Base-by-base conservation (phyloP, 345 rosid species). In the Gossypium sturtianum region DNA sequence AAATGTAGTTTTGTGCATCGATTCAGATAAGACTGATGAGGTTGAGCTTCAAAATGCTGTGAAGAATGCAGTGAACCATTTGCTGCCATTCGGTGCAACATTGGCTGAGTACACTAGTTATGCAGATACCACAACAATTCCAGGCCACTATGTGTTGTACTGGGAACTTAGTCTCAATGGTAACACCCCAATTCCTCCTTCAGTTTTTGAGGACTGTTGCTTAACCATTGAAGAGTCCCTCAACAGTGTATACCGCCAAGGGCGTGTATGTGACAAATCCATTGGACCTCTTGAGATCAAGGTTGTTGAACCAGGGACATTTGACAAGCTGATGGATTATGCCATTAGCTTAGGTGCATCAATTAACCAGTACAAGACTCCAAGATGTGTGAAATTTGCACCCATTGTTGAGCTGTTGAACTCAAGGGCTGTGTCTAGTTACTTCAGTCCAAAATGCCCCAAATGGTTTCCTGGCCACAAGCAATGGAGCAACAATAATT, bases 301-400 rank as follows among this genome's bases (percentile, higher is more conserved):
- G 88, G 78, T 94, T 29, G 98, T 92, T 43, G 97, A 89, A 84
- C 52, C 83, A 70, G 98, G 98, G 76, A 94, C 97, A 48, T 94
- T 94, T 62, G 98, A 94, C 77, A 94, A 94, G 87, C 87, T 94
- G 53, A 94, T 94, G 98, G 97, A 94, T 81, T 92, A 91, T 77
- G 95, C 97, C 54, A 92, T 94, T 12, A 94, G 97, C 83, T 65
- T 84, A 25, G 97, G 98, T 4, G 98, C 97, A 52, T 94, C 98
- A 19, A 92, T 94, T 16, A 92, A 92, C 80, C 97, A 94, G 85
- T 94, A 94, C 84, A 94, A 94, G 87, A 89, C 98, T 12, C 97
- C 98, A 3, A 86, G 98, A 83, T 94, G 98, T 70, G 97, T 94
- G 77, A 94, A 94, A 80, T 92, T 87, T 78, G 93, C 86, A 45